Conservation (phyloP, 2,329 filamentous ascomycete species). For the Exophiala sp. region DNA sequence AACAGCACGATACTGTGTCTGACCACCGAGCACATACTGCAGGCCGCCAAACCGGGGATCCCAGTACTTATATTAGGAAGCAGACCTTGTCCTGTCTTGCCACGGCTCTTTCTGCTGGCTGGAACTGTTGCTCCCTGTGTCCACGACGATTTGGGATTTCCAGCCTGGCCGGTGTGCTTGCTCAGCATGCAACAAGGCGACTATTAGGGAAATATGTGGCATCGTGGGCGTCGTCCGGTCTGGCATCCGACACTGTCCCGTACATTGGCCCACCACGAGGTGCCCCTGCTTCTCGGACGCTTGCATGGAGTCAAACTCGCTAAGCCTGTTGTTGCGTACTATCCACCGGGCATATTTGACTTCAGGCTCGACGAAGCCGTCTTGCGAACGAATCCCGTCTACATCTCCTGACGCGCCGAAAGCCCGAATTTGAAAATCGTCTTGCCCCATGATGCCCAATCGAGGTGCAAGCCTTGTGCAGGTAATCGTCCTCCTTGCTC, state of each 20-base stretch:
- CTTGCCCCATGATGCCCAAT: conserved; percentile 21
- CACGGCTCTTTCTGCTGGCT: conserved; percentile 5
- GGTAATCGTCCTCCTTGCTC: conserved; percentile 7
- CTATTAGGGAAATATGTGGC: conserved; percentile 21
- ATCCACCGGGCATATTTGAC: conserved; percentile 22
- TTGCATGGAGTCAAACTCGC: conserved; percentile 25
- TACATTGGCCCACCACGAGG: conserved; percentile 22
- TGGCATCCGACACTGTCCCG: conserved; percentile 18
- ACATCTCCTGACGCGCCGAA: conserved; percentile 15
- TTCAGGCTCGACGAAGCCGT: conserved; percentile 22
- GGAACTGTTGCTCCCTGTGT: conserved; percentile 14
- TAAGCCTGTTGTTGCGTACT: conserved; percentile 19
- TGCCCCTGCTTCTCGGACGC: conserved; percentile 19
- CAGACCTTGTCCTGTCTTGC: neutral
- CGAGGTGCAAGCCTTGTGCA: conserved; percentile 13
- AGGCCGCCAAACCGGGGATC: conserved; percentile 13
- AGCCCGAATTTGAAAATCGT: conserved; percentile 22
- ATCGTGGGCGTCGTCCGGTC: conserved; percentile 21
- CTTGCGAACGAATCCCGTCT: conserved; percentile 16
- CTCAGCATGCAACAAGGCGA: conserved; percentile 20
- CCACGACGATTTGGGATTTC: conserved; percentile 10
- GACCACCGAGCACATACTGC: conserved; percentile 13
- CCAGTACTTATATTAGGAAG: conserved; percentile 11
- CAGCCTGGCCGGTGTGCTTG: conserved; percentile 10
- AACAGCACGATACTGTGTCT: conserved; percentile 13